Conservation (phyloP, 192 early-diverging fungal genomes). For the Ambispora gerdemannii region DNA sequence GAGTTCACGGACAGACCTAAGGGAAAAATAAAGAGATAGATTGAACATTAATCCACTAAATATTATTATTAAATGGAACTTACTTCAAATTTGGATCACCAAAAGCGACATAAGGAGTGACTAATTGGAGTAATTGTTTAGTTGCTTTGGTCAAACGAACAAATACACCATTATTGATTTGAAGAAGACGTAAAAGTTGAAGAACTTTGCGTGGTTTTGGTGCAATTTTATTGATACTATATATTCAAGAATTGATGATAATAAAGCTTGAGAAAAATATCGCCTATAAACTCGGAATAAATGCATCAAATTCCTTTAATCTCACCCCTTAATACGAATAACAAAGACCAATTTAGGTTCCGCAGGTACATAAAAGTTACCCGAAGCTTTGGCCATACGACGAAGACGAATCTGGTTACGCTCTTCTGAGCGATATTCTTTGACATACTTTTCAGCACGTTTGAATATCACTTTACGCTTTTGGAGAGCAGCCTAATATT, state of each 20-base stretch:
- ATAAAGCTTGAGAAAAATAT: background rate
- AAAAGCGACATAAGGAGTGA: slow-evolving; percentile 92
- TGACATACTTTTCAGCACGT: slow-evolving; percentile 98
- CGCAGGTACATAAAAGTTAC: slow-evolving; percentile 92
- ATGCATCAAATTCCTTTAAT: background rate
- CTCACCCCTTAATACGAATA: slow-evolving; percentile 87
- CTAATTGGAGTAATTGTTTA: slow-evolving; percentile 94
- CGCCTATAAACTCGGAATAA: background rate
- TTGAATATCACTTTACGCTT: slow-evolving; percentile 98
- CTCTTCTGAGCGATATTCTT: slow-evolving; percentile 93
- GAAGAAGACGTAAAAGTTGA: slow-evolving; percentile 96
- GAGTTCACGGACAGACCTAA: slow-evolving; percentile 83
- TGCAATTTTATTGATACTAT: slow-evolving; percentile 96
- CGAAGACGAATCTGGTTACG: slow-evolving; percentile 84
- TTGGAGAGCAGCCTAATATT: slow-evolving; percentile 40
- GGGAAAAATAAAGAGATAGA: background rate
- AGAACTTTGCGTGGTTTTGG: slow-evolving; percentile 99
- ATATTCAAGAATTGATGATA: background rate
- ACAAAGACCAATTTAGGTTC: slow-evolving; percentile 98
- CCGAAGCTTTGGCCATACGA: slow-evolving; percentile 87
- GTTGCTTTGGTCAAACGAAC: slow-evolving; percentile 95
- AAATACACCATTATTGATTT: slow-evolving; percentile 99
- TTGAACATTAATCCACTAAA: background rate
- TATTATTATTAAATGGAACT: background rate
- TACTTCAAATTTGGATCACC: slow-evolving; percentile 96